phyloP scores from a whole-genome alignment of 1,284 basidiomycete species.

The Cryptococcus wingfieldii region DNA sequence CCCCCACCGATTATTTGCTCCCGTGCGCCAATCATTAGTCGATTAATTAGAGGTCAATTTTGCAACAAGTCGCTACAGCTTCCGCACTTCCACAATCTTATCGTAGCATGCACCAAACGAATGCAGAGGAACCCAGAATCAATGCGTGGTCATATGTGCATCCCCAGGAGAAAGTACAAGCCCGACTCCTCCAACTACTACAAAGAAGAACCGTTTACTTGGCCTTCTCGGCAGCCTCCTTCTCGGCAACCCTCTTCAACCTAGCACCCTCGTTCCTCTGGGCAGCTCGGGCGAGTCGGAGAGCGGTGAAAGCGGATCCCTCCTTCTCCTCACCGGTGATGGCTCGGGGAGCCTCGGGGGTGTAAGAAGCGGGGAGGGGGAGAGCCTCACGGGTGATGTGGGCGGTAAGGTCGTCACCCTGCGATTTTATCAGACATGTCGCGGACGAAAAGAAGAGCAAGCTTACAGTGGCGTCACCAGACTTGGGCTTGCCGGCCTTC shows the following conservation, averaged over 20 bases:
- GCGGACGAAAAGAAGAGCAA: not conserved
- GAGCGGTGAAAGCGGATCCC: conserved; percentile 81
- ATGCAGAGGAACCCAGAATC: not conserved
- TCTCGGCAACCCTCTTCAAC: conserved; percentile 58
- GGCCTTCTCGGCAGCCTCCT: conserved; percentile 49
- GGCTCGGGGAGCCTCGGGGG: conserved; percentile 81
- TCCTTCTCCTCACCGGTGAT: conserved; percentile 90
- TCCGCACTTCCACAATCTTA: not conserved
- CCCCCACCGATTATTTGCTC: conserved; percentile 4
- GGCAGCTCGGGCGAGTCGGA: conserved; percentile 80
- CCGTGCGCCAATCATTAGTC: not conserved
- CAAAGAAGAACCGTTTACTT: conserved; percentile 28
- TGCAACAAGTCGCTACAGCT: not conserved
- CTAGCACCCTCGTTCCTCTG: conserved; percentile 82
- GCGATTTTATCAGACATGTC: conserved; percentile 9
- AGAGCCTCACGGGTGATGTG: conserved; percentile 68
- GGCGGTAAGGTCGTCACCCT: conserved; percentile 82
- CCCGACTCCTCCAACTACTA: not conserved
- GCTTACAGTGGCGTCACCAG: conserved; percentile 83
- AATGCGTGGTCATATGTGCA: conserved; percentile 16
- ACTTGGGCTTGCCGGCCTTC: conserved; percentile 92
- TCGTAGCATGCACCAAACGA: not conserved
- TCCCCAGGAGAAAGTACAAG: conserved; percentile 11
- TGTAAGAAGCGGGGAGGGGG: conserved; percentile 65
- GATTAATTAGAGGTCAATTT: not conserved